Percentiles rank a stretch among this genome's conserved stretches.
Evolutionary conservation across 2,329 filamentous ascomycete genomes (phyloP).

Genomic region (Aspergillus sp.): DNA sequence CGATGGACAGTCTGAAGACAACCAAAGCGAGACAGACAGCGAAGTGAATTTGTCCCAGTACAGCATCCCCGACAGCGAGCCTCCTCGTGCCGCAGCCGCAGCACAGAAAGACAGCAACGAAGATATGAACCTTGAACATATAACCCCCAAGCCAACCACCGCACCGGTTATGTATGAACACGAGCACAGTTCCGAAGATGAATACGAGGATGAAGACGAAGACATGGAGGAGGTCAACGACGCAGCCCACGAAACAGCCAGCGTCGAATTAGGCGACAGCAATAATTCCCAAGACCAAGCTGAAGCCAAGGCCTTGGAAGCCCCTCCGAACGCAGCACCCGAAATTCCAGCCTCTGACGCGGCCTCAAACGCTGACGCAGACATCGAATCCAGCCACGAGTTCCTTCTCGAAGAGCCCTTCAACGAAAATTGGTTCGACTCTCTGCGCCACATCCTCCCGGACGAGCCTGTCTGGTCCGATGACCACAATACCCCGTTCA

Average conservation of each 20-base stretch:
- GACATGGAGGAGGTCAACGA: conserved; percentile 19
- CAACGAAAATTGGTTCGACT: conserved; percentile 32
- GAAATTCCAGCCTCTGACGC: not conserved
- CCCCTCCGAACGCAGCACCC: not conserved
- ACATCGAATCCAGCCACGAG: conserved; percentile 5
- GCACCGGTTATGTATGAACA: not conserved
- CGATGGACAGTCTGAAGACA: conserved; percentile 7
- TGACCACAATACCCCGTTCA: conserved; percentile 39
- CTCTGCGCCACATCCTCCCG: conserved; percentile 25
- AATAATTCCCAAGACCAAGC: conserved; percentile 10
- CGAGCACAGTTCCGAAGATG: not conserved
- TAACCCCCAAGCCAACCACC: not conserved
- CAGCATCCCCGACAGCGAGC: conserved; percentile 12
- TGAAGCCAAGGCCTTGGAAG: not conserved
- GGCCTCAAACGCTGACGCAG: not conserved
- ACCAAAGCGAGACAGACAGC: not conserved
- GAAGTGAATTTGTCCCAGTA: not conserved
- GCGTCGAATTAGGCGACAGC: conserved; percentile 38
- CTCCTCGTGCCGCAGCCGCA: not conserved
- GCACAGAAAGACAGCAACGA: not conserved
- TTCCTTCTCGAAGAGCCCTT: not conserved
- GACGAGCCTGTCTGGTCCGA: conserved; percentile 30
- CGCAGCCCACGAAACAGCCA: conserved; percentile 33
- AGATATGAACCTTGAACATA: not conserved
- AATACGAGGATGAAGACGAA: conserved; percentile 1